A percentile compares a stretch with the other conserved stretches of the same genome.
Evolutionary conservation across 1,284 basidiomycete genomes (phyloP).

Genomic region (Pyrrhoderma noxium): DNA sequence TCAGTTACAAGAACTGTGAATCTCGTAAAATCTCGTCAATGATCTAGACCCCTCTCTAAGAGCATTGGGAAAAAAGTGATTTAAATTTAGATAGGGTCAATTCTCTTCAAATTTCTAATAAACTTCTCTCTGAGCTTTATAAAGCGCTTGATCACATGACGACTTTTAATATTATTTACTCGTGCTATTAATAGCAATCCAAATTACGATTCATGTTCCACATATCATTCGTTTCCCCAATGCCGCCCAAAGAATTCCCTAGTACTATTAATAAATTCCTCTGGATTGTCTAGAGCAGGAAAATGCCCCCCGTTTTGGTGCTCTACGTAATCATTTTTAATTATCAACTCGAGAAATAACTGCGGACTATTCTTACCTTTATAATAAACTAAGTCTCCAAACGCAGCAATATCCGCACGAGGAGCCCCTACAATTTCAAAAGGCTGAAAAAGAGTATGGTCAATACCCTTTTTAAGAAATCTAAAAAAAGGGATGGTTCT

Average conservation of each 20-base stretch:
- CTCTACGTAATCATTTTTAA: conserved; percentile 3
- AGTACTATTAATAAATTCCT: conserved; percentile 11
- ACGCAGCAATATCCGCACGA: conserved; percentile 12
- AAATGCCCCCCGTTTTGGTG: conserved; percentile 16
- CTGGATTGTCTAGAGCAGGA: conserved; percentile 15
- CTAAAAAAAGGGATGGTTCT: too few species aligned
- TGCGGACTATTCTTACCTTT: conserved; percentile 13
- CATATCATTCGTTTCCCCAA: background rate
- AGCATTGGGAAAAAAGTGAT: too few species aligned
- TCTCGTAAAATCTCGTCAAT: too few species aligned
- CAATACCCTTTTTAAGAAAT: background rate
- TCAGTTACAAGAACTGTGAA: too few species aligned
- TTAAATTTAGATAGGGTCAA: too few species aligned
- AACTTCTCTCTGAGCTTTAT: too few species aligned
- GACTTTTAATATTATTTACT: too few species aligned
- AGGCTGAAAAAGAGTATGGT: conserved; percentile 15
- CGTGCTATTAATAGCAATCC: too few species aligned
- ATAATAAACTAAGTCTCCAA: conserved; percentile 19
- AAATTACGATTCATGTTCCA: too few species aligned
- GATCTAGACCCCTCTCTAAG: too few species aligned
- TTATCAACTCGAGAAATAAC: background rate
- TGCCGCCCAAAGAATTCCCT: conserved; percentile 10
- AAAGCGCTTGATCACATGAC: too few species aligned
- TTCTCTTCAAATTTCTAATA: too few species aligned
- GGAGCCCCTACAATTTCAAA: conserved; percentile 21